Base-by-base conservation (phyloP, 2,329 filamentous ascomycete species). In the Paecilomyces niveus region DNA sequence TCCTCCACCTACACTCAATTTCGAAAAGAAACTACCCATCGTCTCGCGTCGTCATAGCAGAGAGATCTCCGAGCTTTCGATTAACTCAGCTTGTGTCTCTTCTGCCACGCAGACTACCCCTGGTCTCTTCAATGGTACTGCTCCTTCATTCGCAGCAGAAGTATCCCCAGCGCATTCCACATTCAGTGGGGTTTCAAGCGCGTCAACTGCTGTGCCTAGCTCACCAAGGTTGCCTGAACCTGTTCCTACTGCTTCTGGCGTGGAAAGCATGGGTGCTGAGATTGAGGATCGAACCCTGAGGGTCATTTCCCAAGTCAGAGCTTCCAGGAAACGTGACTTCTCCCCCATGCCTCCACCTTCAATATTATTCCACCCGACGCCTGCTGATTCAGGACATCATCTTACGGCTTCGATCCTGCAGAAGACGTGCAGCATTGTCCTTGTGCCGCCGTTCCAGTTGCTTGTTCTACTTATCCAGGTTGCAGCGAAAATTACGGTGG, bases 391-490 rank as follows among this genome's bases (percentile, higher is more conserved):
- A 0, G 76, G 81, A 33, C 78, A 80, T 56, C 77, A 81, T 51
- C 76, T 88, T 31, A 83, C 85, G 0, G 77, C 84, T 55, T 82
- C 85, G 2, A 83, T 96, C 31, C 82, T 96, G 26, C 84, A 87
- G 58, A 92, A 90, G 74, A 92, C 91, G 0, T 86, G 84, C 62
- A 86, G 89, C 55, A 81, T 94, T 31, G 81, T 96, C 3, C 77
- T 96, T 13, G 86, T 89, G 0, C 91, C 91, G n/a, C 91, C 92
- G 0, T 84, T 87, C 33, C 85, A 92, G 65, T 81, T 96, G 1
- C 83, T 96, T 35, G 81, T 85, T 26, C 78, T 96, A 49, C 92
- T 96, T 81, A 81, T 96, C 3, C 85, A 86, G 58, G 90, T 96
- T 58, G 90, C 92, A 0, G 87, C 89, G 0, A 86, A 84, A 61